Evolutionary conservation across 345 rosid genomes (phyloP).

Genomic region (Lepidium sativum): DNA sequence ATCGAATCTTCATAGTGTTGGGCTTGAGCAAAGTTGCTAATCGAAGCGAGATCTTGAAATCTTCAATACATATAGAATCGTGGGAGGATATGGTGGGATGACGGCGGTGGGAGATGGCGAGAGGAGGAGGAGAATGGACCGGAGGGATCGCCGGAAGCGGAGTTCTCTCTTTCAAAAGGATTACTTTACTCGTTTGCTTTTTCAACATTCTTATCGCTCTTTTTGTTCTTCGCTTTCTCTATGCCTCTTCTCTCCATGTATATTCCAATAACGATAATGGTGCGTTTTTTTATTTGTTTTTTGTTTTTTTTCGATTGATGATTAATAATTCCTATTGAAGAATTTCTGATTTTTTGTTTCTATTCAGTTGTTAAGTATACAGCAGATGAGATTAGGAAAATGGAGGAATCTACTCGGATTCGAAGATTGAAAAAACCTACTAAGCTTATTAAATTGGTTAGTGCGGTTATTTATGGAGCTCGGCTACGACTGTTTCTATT

Average conservation of each 20-base stretch:
- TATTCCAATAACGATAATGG: slow-evolving; percentile 45
- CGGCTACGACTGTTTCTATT: background rate
- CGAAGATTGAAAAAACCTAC: slow-evolving; percentile 62
- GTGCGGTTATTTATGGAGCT: background rate
- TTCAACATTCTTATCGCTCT: slow-evolving; percentile 90
- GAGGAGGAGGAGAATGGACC: slow-evolving; percentile 53
- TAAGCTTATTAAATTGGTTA: slow-evolving; percentile 59
- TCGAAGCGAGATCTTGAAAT: slow-evolving; percentile 12
- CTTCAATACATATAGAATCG: background rate
- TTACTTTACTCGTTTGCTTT: slow-evolving; percentile 71
- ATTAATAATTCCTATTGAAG: background rate
- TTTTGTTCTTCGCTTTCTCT: slow-evolving; percentile 77
- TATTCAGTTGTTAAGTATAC: slow-evolving; percentile 59
- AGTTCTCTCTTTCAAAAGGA: slow-evolving; percentile 63
- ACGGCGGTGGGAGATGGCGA: slow-evolving; percentile 46
- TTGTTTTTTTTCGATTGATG: background rate
- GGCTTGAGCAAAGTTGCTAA: slow-evolving; percentile 4
- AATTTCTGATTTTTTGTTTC: background rate
- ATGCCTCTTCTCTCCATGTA: slow-evolving; percentile 69
- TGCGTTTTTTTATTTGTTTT: background rate
- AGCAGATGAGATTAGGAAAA: slow-evolving; percentile 74
- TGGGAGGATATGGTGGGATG: slow-evolving; percentile 44
- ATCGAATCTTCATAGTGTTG: slow-evolving; percentile 14
- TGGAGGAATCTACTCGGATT: slow-evolving; percentile 84
- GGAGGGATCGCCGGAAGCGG: slow-evolving; percentile 42